phyloP scores from a whole-genome alignment of 2,329 filamentous ascomycete species.

The Aspergillus flavus region DNA sequence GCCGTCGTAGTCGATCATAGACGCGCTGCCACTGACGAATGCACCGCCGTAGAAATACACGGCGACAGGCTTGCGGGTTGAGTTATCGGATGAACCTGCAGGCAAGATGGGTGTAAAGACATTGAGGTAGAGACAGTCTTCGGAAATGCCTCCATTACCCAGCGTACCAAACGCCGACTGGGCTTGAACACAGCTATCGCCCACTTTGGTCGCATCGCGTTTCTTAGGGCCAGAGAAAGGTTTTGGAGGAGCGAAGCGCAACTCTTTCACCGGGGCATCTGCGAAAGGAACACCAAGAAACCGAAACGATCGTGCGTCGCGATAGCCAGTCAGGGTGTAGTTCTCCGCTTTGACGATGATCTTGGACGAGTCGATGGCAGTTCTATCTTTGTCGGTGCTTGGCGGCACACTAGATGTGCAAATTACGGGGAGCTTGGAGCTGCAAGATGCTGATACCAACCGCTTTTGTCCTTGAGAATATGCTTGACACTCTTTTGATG shows the following conservation, averaged over 20 bases:
- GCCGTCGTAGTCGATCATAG: slow-evolving; percentile 36
- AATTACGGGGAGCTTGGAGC: slow-evolving; percentile 20
- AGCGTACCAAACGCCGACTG: slow-evolving; percentile 17
- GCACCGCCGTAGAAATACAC: slow-evolving; percentile 40
- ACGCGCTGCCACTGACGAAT: slow-evolving; percentile 31
- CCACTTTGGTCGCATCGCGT: slow-evolving; percentile 33
- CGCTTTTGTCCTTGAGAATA: slow-evolving; percentile 19
- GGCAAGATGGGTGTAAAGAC: slow-evolving; percentile 38
- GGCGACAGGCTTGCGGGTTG: slow-evolving; percentile 24
- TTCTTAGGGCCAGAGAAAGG: slow-evolving; percentile 27
- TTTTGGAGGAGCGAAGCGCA: slow-evolving; percentile 45
- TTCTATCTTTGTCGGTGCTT: slow-evolving; percentile 22
- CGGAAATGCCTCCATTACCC: slow-evolving; percentile 24
- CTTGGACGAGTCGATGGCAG: slow-evolving; percentile 20
- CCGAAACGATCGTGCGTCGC: slow-evolving; percentile 32
- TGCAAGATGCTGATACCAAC: slow-evolving; percentile 15
- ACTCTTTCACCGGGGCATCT: slow-evolving; percentile 46
- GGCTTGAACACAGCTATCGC: slow-evolving; percentile 26
- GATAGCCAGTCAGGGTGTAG: slow-evolving; percentile 29
- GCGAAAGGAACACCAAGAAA: slow-evolving; percentile 55
- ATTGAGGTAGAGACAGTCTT: slow-evolving; percentile 41
- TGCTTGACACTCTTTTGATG: slow-evolving; percentile 17
- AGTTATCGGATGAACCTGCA: slow-evolving; percentile 7
- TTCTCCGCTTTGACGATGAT: slow-evolving; percentile 18
- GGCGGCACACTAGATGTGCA: slow-evolving; percentile 26